Percentiles rank a stretch among this genome's conserved stretches.
These are phyloP conservation scores for Amylocystis lapponica DNA, from an alignment of 768 basidiomycete species.

Conservation along the genomic window DNA sequence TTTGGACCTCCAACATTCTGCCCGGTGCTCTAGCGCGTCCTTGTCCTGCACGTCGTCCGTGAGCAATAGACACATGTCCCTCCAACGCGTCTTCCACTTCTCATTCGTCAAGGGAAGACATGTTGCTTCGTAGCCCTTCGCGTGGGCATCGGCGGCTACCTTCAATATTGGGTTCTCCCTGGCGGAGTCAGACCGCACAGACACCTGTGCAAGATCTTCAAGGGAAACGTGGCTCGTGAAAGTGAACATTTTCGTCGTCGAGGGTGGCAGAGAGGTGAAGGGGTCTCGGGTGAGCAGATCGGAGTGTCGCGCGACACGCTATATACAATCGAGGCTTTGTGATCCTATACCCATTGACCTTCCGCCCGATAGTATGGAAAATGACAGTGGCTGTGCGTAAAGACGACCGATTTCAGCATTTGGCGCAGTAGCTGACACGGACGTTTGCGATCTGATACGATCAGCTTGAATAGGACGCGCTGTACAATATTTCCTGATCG, in stretches of 20 bases:
- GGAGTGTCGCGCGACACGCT: too few species aligned
- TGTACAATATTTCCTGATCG: too few species aligned
- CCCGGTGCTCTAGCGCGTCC: conserved; percentile 48
- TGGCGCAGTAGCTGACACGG: too few species aligned
- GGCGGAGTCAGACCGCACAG: conserved; percentile 12
- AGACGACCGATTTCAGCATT: too few species aligned
- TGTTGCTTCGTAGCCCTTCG: conserved; percentile 69
- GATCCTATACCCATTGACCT: too few species aligned
- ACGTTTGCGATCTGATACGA: too few species aligned
- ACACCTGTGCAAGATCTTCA: conserved; percentile 20
- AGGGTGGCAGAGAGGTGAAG: not conserved
- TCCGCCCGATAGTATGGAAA: too few species aligned
- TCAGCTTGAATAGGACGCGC: too few species aligned
- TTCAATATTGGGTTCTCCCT: conserved; percentile 43
- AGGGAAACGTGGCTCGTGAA: conserved; percentile 21
- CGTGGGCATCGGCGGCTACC: conserved; percentile 44
- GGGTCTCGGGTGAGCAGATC: not conserved
- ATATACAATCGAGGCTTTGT: too few species aligned
- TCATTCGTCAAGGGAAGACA: conserved; percentile 87
- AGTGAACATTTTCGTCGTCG: conserved; percentile 13
- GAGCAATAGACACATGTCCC: conserved; percentile 76
- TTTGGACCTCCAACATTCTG: conserved; percentile 83
- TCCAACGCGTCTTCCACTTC: conserved; percentile 86
- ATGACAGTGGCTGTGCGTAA: too few species aligned
- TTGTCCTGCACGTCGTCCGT: conserved; percentile 33